Base-by-base conservation (phyloP, 805 yeast genomes). In the Gaillardinia entomophila region DNA sequence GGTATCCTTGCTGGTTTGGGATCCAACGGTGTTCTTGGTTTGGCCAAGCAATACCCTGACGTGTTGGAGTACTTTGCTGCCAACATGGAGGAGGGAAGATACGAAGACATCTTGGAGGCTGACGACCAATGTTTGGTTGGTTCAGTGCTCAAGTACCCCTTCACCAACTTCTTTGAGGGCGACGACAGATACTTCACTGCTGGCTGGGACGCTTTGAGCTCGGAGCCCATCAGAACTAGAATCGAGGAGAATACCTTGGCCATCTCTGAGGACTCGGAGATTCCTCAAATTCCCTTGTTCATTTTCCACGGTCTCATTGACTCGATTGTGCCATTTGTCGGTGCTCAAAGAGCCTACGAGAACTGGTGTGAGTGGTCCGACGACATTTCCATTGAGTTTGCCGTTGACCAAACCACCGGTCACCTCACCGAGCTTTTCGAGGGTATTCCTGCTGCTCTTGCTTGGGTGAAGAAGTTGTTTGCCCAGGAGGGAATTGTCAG, bases 161-260 rank as follows among this genome's bases (percentile, higher is more conserved):
- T 20, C n/a, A 26, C 24, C 4, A 19, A 30, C 13, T 40, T 43
- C 28, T 44, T 51, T 25, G 30, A 34, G 11, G 52, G 51, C 5
- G 30, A 27, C 5, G 23, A 34, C 26, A 26, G 30, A 7, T 29
- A 31, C 17, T 28, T 46, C 28, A 37, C 26, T 3, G 26, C 26
- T 8, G 59, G 56, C 6, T 43, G 37, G 36, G 43, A 19, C n/a
- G 16, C 51, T 11, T 36, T 55, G 6, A 24, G 38, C 4, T 26
- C 30, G 11, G 40, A 42, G 1, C 27, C 12, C 0, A 43, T 53
- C 5, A 12, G 29, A 18, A 30, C 41, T 7, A 27, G 46, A 10
- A 12, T 55, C 6, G 32, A 30, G 10, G 41, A 35, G n/a, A 56
- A 57, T 36, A 53, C 53, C 14, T 38, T 55, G 22, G 53, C 49